These are phyloP conservation scores for Inga laurina DNA, from an alignment of 306 rosid species.

Conservation along the genomic window DNA sequence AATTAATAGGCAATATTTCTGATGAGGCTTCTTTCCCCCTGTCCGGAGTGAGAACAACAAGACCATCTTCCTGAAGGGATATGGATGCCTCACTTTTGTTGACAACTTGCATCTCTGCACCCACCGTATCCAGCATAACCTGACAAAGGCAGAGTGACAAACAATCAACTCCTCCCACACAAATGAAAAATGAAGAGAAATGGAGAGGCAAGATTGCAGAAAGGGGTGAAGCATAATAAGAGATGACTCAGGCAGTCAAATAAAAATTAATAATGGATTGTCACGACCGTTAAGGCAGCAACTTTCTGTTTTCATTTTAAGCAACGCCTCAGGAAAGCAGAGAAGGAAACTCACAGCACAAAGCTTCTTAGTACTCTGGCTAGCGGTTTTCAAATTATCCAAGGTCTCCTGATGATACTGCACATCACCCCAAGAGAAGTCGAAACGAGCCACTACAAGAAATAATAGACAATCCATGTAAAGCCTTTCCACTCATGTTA, in stretches of 20 bases:
- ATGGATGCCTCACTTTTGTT: constrained; percentile 63
- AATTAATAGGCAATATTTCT: constrained; percentile 81
- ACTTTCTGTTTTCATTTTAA: neutral
- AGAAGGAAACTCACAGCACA: constrained; percentile 79
- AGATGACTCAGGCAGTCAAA: constrained; percentile 11
- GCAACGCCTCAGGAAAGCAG: neutral
- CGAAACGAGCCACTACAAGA: constrained; percentile 89
- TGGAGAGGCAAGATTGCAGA: neutral
- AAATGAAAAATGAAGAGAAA: neutral
- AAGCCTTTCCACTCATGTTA: neutral
- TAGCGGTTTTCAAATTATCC: constrained; percentile 85
- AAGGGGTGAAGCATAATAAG: neutral
- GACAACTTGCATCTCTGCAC: constrained; percentile 85
- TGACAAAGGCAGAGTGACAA: constrained; percentile 32
- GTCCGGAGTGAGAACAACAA: constrained; percentile 78
- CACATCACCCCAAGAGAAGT: constrained; percentile 82
- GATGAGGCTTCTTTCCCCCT: constrained; percentile 75
- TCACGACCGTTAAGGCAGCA: constrained; percentile 9
- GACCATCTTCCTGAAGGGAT: constrained; percentile 55
- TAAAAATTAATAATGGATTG: neutral
- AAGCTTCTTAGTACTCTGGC: constrained; percentile 84
- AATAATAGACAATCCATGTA: constrained; percentile 28
- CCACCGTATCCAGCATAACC: constrained; percentile 92
- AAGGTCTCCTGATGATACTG: constrained; percentile 89
- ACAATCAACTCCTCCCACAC: constrained; percentile 15